phyloP scores from a whole-genome alignment of 2,329 filamentous ascomycete genomes.

The Fusarium mexicanum region DNA sequence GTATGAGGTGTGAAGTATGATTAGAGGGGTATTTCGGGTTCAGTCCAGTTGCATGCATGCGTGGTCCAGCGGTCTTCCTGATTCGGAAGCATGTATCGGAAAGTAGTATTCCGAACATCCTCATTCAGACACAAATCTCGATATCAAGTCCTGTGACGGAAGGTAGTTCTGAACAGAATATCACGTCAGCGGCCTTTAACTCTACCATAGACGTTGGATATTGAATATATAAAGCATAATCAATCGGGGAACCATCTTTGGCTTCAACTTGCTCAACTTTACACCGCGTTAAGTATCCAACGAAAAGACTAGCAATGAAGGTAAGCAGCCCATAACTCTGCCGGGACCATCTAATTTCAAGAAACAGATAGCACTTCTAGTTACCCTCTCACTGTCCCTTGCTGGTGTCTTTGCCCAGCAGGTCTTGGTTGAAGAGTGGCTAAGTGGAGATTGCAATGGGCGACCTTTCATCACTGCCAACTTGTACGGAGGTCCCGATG shows the following conservation, averaged over 20 bases:
- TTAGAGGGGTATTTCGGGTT: neutral
- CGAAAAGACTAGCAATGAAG: neutral
- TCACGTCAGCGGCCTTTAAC: neutral
- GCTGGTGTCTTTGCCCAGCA: neutral
- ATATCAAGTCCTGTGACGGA: too few species aligned
- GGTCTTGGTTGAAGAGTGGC: neutral
- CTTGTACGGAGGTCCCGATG: neutral
- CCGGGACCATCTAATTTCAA: neutral
- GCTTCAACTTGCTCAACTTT: neutral
- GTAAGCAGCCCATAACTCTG: neutral
- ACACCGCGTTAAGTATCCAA: fast-evolving
- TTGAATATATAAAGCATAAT: neutral
- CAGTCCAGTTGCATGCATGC: too few species aligned
- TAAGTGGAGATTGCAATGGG: neutral
- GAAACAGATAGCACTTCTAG: neutral
- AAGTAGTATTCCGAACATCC: neutral
- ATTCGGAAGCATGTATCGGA: neutral
- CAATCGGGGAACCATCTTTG: fast-evolving
- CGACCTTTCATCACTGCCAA: neutral
- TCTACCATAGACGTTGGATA: too few species aligned
- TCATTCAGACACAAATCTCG: too few species aligned
- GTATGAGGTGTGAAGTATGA: too few species aligned
- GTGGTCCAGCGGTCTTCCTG: neutral
- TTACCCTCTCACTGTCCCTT: neutral
- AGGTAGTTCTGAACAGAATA: fast-evolving